Evolutionary conservation across 768 basidiomycete species (phyloP).

Genomic region (Inosperma sp.): DNA sequence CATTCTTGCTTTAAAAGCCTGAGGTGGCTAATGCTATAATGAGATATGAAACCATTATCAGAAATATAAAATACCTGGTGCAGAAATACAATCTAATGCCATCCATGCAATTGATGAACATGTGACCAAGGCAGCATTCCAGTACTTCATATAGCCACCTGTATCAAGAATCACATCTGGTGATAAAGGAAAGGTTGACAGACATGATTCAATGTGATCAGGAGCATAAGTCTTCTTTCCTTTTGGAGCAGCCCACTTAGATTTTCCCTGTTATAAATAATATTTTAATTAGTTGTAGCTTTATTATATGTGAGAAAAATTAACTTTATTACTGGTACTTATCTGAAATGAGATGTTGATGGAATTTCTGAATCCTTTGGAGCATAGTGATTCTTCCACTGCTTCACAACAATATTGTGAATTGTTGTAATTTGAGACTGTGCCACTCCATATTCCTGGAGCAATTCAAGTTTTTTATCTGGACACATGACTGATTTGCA

Average conservation of each 20-base stretch:
- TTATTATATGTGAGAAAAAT: too few relatives aligned
- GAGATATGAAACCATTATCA: too few relatives aligned
- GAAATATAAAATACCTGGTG: too few relatives aligned
- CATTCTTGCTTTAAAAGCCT: too few relatives aligned
- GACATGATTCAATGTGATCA: too few relatives aligned
- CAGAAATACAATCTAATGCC: neutral
- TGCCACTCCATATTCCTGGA: conserved; percentile 7
- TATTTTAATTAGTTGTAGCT: too few relatives aligned
- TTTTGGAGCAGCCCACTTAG: too few relatives aligned
- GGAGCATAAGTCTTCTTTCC: too few relatives aligned
- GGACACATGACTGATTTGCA: conserved; percentile 21
- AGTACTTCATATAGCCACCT: conserved; percentile 21
- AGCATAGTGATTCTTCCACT: neutral
- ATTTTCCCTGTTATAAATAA: too few relatives aligned
- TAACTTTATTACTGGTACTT: neutral
- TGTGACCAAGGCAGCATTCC: conserved; percentile 5
- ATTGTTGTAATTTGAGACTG: neutral
- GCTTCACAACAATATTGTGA: neutral
- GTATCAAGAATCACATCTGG: conserved; percentile 1
- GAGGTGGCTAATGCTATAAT: too few relatives aligned
- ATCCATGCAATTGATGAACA: conserved; percentile 14
- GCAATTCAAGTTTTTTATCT: conserved; percentile 20
- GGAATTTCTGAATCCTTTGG: neutral
- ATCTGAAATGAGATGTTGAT: neutral
- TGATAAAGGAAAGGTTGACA: too few relatives aligned